These are phyloP conservation scores for Salix udensis DNA, from an alignment of 345 rosid genomes.

Conservation along the genomic window DNA sequence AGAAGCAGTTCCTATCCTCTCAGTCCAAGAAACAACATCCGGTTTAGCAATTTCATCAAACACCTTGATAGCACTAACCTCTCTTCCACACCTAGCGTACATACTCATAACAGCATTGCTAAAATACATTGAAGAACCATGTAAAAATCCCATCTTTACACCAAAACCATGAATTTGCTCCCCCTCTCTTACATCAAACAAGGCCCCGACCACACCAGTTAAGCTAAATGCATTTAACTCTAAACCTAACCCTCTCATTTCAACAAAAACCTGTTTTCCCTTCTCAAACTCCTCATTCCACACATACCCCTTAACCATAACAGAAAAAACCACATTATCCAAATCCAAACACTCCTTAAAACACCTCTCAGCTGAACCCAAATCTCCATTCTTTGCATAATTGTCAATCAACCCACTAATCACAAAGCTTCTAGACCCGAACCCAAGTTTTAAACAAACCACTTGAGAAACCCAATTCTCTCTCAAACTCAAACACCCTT, in stretches of 20 bases:
- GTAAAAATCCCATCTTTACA: slow-evolving; percentile 32
- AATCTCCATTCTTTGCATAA: slow-evolving; percentile 31
- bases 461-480: slow-evolving; percentile 35
- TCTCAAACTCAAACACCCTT: slow-evolving; percentile 20
- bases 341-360: slow-evolving; percentile 31
- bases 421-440: slow-evolving; percentile 23
- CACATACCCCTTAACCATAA: slow-evolving; percentile 35
- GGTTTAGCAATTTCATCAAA: slow-evolving; percentile 44
- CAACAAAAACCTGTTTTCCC: slow-evolving; percentile 26
- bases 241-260: slow-evolving; percentile 29
- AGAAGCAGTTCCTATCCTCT: slow-evolving; percentile 38
- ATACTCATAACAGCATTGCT: slow-evolving; percentile 38
- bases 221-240: slow-evolving; percentile 40
- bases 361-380: slow-evolving; percentile 38
- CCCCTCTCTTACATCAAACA: slow-evolving; percentile 35
- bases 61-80: slow-evolving; percentile 25
- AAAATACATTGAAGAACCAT: slow-evolving; percentile 30
- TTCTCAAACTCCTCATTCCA: slow-evolving; percentile 36
- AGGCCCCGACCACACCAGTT: slow-evolving; percentile 34
- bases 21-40: slow-evolving; percentile 41
- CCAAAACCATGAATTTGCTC: slow-evolving; percentile 40
- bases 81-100: slow-evolving; percentile 31
- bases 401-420: slow-evolving; percentile 44
- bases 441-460: slow-evolving; percentile 30
- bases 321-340: slow-evolving; percentile 35